A percentile compares a stretch with the other conserved stretches of the same genome.
phyloP scores from a whole-genome alignment of 2,329 filamentous ascomycete species.

The Cladosporium sp. region DNA sequence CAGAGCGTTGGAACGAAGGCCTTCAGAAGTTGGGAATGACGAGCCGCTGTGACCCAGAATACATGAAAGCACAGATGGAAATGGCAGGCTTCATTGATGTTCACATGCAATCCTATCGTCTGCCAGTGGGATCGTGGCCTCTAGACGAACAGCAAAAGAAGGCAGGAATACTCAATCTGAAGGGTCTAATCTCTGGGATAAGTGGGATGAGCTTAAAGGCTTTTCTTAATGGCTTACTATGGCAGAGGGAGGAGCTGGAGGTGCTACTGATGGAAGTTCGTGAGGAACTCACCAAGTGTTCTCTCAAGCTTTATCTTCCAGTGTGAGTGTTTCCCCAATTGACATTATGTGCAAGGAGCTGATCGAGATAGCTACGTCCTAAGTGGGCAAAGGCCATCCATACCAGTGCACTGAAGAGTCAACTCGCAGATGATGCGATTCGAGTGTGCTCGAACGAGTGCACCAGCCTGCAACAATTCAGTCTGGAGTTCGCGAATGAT shows the following conservation, averaged over 20 bases:
- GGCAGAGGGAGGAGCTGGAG: constrained; percentile 24
- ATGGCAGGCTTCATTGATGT: constrained; percentile 31
- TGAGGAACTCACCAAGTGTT: constrained; percentile 20
- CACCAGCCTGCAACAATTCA: too few species aligned
- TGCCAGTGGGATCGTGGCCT: constrained; percentile 27
- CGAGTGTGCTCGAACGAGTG: too few species aligned
- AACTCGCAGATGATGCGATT: too few species aligned
- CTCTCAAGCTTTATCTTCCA: constrained; percentile 24
- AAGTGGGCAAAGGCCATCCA: constrained; percentile 1
- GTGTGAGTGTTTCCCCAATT: constrained; percentile 16
- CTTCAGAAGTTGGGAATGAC: constrained; percentile 19
- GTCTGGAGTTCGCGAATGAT: too few species aligned
- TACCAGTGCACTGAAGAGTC: too few species aligned
- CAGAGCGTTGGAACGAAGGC: constrained; percentile 21
- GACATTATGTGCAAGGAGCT: constrained; percentile 3
- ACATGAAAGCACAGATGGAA: constrained; percentile 32
- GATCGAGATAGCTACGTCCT: constrained; percentile 1
- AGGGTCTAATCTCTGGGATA: constrained; percentile 22
- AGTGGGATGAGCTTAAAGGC: constrained; percentile 22
- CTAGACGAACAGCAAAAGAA: constrained; percentile 21
- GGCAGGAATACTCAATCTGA: constrained; percentile 20
- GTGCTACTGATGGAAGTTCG: constrained; percentile 23
- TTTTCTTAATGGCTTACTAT: constrained; percentile 24
- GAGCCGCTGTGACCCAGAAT: constrained; percentile 20
- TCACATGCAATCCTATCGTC: constrained; percentile 22